Evolutionary conservation across 2,329 filamentous ascomycete species (phyloP), one percentile per base, ranked within the genome.

Genomic region (Botrytis sinoallii): DNA sequence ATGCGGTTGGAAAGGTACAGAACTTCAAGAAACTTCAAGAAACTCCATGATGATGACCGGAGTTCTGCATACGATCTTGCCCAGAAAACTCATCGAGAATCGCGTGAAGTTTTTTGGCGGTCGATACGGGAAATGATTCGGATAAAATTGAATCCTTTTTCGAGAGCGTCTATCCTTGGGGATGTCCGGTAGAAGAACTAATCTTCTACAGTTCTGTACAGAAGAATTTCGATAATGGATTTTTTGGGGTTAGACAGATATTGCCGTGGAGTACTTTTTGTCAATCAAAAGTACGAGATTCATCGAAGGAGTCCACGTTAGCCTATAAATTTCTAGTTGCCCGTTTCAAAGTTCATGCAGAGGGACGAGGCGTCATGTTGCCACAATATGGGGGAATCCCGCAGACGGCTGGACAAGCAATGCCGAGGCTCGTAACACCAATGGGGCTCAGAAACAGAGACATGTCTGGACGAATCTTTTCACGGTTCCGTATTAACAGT

Each of bases 21-120:
- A 6, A 0, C 5, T 8, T 55, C n/a, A 18, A 0, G 14, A 57
- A 6, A 0, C 5, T 8, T 55, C n/a, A 18, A 0, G 14, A 57
- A 57, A 57, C 52, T 57, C 6, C 52, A 57, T 4, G 14, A 29
- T 18, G n/a, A 18, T 57, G 52, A 57, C n/a, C 52, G 52, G 6
- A 57, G n/a, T 57, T 3, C n/a, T 16, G n/a, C 7, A 4, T 57
- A 57, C n/a, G 52, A 57, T 57, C 52, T 57, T 32, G 5, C 6
- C n/a, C n/a, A 57, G n/a, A 57, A 57, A 57, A 57, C 8, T 57
- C 1, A 29, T 29, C 5, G n/a, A 57, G 14, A 9, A 9, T 57
- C n/a, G 52, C 52, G 14, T 57, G 14, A 57, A 29, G 52, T 57
- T 57, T 57, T 57, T 57, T 57, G 52, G 52, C 52, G 52, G 3